Evolutionary conservation across 2,329 filamentous ascomycete species (phyloP).

Genomic region (Aspergillus jensenii): DNA sequence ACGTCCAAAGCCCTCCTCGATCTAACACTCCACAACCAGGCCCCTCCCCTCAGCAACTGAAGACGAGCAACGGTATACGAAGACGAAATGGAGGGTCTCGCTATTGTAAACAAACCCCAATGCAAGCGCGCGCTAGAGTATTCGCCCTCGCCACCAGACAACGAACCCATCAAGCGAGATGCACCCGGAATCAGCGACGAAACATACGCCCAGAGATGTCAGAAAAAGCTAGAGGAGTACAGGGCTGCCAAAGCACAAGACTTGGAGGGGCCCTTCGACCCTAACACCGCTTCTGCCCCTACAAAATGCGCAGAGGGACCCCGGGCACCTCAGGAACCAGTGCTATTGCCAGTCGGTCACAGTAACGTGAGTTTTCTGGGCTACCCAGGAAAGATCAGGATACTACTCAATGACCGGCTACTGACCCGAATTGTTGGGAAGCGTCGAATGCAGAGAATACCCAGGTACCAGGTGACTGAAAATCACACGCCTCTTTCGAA

Average conservation of each 20-base stretch:
- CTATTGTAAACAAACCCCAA: neutral
- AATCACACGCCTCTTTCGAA: slow-evolving; percentile 10
- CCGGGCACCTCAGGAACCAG: too few species aligned
- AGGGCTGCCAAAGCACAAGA: slow-evolving; percentile 9
- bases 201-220: neutral
- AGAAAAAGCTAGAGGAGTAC: slow-evolving; percentile 3
- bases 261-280: slow-evolving; percentile 8
- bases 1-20: too few species aligned
- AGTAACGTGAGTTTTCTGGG: neutral
- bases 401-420: neutral
- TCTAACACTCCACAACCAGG: neutral
- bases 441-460: neutral
- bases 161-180: neutral
- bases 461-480: slow-evolving; percentile 1
- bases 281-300: neutral
- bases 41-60: neutral
- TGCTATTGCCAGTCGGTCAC: neutral
- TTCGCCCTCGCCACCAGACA: neutral
- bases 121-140: neutral
- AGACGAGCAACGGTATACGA: neutral
- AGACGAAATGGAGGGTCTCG: neutral
- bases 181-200: neutral
- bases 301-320: neutral
- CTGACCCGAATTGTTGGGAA: neutral
- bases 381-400: neutral